Evolutionary conservation across 2,329 filamentous ascomycete species (phyloP).

Genomic region (Clathrospora elynae): DNA sequence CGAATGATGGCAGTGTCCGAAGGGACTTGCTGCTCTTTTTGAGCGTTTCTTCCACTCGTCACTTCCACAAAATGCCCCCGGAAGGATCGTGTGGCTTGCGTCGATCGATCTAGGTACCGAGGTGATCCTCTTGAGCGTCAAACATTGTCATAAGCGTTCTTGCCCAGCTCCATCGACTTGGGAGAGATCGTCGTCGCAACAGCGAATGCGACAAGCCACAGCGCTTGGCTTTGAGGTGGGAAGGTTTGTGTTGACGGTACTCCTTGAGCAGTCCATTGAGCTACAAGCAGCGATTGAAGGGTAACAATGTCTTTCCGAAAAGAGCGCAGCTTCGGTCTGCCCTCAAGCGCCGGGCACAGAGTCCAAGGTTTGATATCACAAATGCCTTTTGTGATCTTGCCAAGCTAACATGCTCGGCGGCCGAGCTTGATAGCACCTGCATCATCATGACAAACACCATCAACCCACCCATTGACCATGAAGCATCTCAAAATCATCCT

Average conservation of each 20-base stretch:
- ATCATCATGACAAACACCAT: background rate
- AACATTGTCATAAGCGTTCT: background rate
- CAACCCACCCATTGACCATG: background rate
- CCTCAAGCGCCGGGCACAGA: too few species aligned
- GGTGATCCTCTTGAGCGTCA: background rate
- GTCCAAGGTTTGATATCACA: background rate
- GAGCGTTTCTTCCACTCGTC: too few species aligned
- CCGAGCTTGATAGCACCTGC: constrained; percentile 6
- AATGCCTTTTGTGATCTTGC: constrained; percentile 1
- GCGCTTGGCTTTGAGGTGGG: too few species aligned
- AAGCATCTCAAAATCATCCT: background rate
- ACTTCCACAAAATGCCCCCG: background rate
- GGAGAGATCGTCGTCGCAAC: too few species aligned
- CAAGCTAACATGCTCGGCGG: constrained; percentile 9
- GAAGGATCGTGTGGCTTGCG: constrained; percentile 8
- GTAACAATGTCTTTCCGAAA: too few species aligned
- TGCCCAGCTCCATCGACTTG: too few species aligned
- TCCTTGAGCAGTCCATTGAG: too few species aligned
- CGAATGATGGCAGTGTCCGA: too few species aligned
- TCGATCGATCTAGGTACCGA: constrained; percentile 11
- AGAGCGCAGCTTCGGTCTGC: too few species aligned
- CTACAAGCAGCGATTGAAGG: background rate
- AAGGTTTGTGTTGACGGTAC: too few species aligned
- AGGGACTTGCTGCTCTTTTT: too few species aligned
- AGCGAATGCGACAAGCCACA: too few species aligned